Evolutionary conservation across 2,329 filamentous ascomycete genomes (phyloP), one percentile per base, ranked within the genome.

Genomic region (Claviceps monticola): DNA sequence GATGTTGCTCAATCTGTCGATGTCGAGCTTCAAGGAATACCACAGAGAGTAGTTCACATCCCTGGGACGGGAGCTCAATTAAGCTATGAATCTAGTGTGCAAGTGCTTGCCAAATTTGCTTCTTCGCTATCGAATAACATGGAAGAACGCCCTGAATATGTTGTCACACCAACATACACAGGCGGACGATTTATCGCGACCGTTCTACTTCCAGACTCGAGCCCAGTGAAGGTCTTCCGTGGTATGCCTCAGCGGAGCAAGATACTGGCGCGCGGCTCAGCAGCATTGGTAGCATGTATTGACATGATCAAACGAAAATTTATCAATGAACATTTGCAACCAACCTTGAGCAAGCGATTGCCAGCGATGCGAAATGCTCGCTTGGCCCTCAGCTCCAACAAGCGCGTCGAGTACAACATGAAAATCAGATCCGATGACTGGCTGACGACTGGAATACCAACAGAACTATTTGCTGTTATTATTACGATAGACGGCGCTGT

Each of bases 281-380:
- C 90, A 3, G 91, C 93, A 0, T 97, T 91, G 63, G 80, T 89
- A 60, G 80, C 85, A 49, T 96, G 90, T 61, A 64, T 88, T 1
- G 64, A 80, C 55, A 73, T 98, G 16, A 73, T 83, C 47, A 73
- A 79, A 53, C 75, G 76, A 50, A 77, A 78, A 2, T 80, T 84
- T 54, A 72, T 98, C 5, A 80, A 96, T 61, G 75, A 82, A 0
- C 72, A 88, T 62, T 73, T 97, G 2, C 76, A 87, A 51, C 87
- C 93, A 0, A 78, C 77, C 0, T 86, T 87, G 54, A 73, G 74
- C 19, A 91, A 84, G 61, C 74, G 75, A 41, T 72, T 93, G 0
- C 90, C 88, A 3, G 75, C 72, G 0, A 91, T 94, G 85, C 78
- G 87, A n/a, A 96, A 96, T 64, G 89, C 90, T 2, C 77, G 82